Evolutionary conservation across 257 asterid genomes (phyloP).

Genomic region (Striga asiatica): DNA sequence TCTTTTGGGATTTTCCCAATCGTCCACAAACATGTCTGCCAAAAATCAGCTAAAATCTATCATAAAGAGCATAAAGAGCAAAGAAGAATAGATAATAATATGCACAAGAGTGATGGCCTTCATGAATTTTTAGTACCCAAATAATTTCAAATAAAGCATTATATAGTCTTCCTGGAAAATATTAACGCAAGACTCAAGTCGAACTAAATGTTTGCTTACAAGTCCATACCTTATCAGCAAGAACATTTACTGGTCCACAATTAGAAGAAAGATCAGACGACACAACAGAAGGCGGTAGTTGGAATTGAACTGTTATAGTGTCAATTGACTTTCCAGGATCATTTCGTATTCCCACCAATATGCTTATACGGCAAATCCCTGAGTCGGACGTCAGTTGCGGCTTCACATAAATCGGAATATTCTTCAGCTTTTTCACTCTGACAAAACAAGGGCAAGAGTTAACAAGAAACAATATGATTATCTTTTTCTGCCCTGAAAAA

Average conservation of each 20-base stretch:
- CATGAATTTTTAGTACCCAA: too few relatives aligned
- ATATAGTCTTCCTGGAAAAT: too few relatives aligned
- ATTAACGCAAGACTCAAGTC: too few relatives aligned
- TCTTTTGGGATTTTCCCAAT: conserved; percentile 91
- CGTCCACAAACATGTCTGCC: conserved; percentile 79
- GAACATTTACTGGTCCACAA: conserved; percentile 72
- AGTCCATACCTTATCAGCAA: conserved; percentile 67
- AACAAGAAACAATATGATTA: background rate
- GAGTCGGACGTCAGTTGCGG: conserved; percentile 84
- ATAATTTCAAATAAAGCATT: too few relatives aligned
- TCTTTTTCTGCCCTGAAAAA: too few relatives aligned
- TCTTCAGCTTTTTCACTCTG: conserved; percentile 72
- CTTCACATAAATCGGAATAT: conserved; percentile 79
- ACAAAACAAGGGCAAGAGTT: background rate
- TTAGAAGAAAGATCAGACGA: conserved; percentile 80
- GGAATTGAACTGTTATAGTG: conserved; percentile 60
- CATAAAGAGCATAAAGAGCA: background rate
- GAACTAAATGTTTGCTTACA: background rate
- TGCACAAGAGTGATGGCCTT: too few relatives aligned
- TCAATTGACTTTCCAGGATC: conserved; percentile 92
- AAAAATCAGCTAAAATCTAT: background rate
- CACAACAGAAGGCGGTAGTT: conserved; percentile 57
- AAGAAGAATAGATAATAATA: background rate
- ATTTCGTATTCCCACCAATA: conserved; percentile 67
- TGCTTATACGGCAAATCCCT: conserved; percentile 68